Conservation (phyloP, 345 rosid genomes). For the Salix caprea region DNA sequence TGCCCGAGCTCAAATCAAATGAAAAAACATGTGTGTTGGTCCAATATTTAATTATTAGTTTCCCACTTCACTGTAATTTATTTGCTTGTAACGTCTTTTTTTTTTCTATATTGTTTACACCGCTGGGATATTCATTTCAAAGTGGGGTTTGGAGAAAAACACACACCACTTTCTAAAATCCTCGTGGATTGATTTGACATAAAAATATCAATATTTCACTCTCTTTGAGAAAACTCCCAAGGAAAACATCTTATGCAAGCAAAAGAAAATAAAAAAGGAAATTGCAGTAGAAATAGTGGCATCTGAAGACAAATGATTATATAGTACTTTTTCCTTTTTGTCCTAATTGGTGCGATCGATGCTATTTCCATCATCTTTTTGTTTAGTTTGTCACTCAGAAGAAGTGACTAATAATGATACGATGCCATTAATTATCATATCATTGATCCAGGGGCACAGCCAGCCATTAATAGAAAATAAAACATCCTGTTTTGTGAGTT, state of each 20-base stretch:
- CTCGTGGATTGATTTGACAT: no score
- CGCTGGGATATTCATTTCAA: no score
- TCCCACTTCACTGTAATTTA: no score
- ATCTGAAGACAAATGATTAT: not conserved
- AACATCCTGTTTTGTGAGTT: conserved; percentile 19
- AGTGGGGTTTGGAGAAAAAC: no score
- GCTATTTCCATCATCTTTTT: not conserved
- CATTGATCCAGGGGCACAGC: conserved; percentile 11
- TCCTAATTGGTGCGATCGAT: not conserved
- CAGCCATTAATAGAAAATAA: conserved; percentile 4
- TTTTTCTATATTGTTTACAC: no score
- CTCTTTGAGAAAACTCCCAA: no score
- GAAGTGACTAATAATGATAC: not conserved
- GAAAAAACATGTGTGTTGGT: no score
- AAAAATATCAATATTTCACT: no score
- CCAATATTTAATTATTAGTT: no score
- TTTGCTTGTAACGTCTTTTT: no score
- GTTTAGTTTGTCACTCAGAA: not conserved
- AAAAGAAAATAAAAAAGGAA: not conserved
- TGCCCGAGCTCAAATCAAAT: no score
- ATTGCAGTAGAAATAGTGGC: not conserved
- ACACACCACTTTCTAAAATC: no score
- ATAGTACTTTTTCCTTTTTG: not conserved
- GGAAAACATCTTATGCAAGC: not conserved
- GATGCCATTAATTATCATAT: conserved; percentile 21